Evolutionary conservation across 345 rosid species (phyloP).

Genomic region (Alliaria petiolata): DNA sequence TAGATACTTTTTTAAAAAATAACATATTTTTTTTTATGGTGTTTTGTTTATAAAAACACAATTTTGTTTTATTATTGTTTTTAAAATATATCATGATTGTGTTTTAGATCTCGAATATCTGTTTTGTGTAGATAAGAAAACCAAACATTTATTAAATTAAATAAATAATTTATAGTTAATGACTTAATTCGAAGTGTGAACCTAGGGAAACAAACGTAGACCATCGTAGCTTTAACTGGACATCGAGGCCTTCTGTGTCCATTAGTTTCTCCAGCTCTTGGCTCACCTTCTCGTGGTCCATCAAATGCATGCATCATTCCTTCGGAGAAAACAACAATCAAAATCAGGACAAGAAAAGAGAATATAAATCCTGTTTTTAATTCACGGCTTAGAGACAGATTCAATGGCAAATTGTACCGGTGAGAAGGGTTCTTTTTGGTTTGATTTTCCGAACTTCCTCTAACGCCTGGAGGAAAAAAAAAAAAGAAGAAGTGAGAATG

Average conservation of each 20-base stretch:
- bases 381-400: not conserved
- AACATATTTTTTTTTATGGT: too few species aligned
- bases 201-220: too few species aligned
- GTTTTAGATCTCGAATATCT: too few species aligned
- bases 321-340: too few species aligned
- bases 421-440: slow-evolving; percentile 84
- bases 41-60: too few species aligned
- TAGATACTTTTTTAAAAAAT: too few species aligned
- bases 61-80: too few species aligned
- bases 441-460: slow-evolving; percentile 81
- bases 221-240: slow-evolving; percentile 86
- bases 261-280: slow-evolving; percentile 48
- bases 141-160: too few species aligned
- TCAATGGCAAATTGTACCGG: slow-evolving; percentile 41
- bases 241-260: slow-evolving; percentile 70
- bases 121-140: too few species aligned
- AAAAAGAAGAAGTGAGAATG: not conserved
- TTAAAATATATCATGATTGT: too few species aligned
- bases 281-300: slow-evolving; percentile 81
- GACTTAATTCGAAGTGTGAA: too few species aligned
- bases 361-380: not conserved
- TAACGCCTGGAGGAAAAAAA: slow-evolving; percentile 47
- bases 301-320: slow-evolving; percentile 97
- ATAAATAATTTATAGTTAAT: too few species aligned
- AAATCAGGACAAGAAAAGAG: not conserved